A percentile compares a stretch with the other conserved stretches of the same genome.
Conservation (phyloP, 208 protist species). For the Strigomonas oncopelti region DNA sequence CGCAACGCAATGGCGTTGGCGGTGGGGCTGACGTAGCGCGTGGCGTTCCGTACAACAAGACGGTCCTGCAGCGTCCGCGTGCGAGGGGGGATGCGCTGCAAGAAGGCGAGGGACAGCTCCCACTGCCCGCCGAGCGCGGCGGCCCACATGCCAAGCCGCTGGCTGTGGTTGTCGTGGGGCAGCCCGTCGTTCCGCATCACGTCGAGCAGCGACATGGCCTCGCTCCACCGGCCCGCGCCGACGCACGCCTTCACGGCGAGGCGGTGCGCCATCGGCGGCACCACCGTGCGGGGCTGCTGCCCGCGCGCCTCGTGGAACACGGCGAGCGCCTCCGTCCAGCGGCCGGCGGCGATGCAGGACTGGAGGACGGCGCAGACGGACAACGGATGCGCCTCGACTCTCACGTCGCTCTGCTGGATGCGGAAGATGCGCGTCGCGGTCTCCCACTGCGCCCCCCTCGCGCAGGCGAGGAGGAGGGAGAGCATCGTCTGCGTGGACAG, state of each 20-base stretch:
- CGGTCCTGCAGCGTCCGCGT: conserved; percentile 63
- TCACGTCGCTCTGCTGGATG: conserved; percentile 50
- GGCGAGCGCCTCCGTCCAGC: conserved; percentile 47
- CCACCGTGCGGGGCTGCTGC: conserved; percentile 59
- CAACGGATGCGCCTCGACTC: conserved; percentile 58
- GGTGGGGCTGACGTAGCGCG: conserved; percentile 37
- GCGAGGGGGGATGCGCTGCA: conserved; percentile 40
- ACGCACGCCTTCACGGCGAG: conserved; percentile 68
- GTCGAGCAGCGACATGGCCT: conserved; percentile 43
- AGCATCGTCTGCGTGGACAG: conserved; percentile 48
- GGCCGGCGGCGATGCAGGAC: conserved; percentile 46
- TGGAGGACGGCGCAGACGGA: conserved; percentile 67
- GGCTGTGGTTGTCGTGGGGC: conserved; percentile 69
- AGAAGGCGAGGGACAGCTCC: conserved; percentile 57
- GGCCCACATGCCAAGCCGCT: conserved; percentile 68
- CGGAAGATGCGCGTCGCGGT: conserved; percentile 41
- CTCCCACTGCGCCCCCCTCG: conserved; percentile 57
- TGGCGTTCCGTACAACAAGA: conserved; percentile 55
- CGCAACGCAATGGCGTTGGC: conserved; percentile 57
- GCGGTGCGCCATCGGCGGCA: conserved; percentile 73
- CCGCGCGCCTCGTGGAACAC: conserved; percentile 34
- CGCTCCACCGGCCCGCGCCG: conserved; percentile 37
- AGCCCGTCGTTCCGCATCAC: conserved; percentile 63
- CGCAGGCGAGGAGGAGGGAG: conserved; percentile 64
- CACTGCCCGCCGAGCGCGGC: conserved; percentile 64